Base-by-base conservation (phyloP, 306 rosid genomes). In the Canavalia ensiformis region DNA sequence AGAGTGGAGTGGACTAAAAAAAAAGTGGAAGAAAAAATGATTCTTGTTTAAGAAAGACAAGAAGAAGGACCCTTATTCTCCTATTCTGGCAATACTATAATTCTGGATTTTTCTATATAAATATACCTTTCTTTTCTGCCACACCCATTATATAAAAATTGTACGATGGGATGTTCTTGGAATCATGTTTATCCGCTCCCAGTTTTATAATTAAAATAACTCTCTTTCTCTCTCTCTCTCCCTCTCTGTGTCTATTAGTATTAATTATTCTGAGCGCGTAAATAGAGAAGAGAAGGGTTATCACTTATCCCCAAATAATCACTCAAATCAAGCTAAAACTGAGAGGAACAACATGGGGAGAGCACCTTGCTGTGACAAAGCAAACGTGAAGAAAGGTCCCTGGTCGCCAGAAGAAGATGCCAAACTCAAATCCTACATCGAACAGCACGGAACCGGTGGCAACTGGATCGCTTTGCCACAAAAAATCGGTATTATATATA, bases 351-450 rank as follows among this genome's bases (percentile, higher is more conserved):
- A 68, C 59, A 78, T 94, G 98, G 98, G 98, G 18, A 91, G 98
- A 80, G 98, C 98, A 84, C 98, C 98, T 85, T 94, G 98, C 84
- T 94, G 98, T 72, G 98, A 94, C 88, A 94, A 94, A 85, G 95
- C 98, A 79, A 94, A 91, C 91, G 98, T 94, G 79, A 94, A 94
- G 95, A 94, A 85, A 87, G 98, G 98, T 0, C 98, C 97, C 11
- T 94, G 98, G 98, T 91, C 98, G 0, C 90, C 95, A 1, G 98
- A 94, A 78, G 98, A 94, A 92, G 98, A 94, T 28, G 60, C 89
- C 49, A 92, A 89, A 79, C 98, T 94, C 87, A 94, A 94, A 81
- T 91, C 97, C 25, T 92, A 89, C 77, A 94, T 94, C 78, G 95
- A 94, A 51, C 57, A 90, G 44, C 89, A 91, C 9, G 97, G 97